These are phyloP conservation scores for Pachyrhizus erosus DNA, from an alignment of 306 rosid species.

Conservation along the genomic window DNA sequence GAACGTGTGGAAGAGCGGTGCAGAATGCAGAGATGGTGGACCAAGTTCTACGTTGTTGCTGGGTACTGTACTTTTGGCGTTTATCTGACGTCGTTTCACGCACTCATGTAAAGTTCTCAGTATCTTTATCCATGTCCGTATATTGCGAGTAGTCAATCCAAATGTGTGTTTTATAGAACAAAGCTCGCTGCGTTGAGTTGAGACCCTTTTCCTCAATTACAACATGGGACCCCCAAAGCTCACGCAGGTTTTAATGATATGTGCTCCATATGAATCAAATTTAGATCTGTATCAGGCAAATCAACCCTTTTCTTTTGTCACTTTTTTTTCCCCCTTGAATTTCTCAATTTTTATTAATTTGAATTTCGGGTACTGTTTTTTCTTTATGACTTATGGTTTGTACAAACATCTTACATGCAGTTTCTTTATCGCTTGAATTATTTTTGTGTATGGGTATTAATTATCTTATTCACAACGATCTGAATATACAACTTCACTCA, in stretches of 20 bases:
- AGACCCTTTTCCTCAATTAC: slow-evolving; percentile 23
- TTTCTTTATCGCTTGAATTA: neutral
- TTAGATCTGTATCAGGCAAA: slow-evolving; percentile 2
- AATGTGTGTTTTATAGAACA: slow-evolving; percentile 22
- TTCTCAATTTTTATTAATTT: neutral
- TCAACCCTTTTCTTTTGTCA: neutral
- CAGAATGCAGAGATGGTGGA: slow-evolving; percentile 41
- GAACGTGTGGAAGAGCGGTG: slow-evolving; percentile 59
- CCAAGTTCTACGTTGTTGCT: slow-evolving; percentile 18
- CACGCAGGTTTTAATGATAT: neutral
- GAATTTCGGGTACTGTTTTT: neutral
- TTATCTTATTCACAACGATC: neutral
- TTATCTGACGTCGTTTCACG: slow-evolving; percentile 46
- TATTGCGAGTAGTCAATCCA: slow-evolving; percentile 35
- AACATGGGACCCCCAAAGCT: slow-evolving; percentile 35
- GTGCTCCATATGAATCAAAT: slow-evolving; percentile 6
- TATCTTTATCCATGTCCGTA: slow-evolving; percentile 23
- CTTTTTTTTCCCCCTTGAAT: neutral
- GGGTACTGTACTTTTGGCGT: slow-evolving; percentile 48
- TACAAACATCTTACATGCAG: neutral
- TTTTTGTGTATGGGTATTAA: neutral
- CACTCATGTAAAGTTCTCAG: slow-evolving; percentile 16
- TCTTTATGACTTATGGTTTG: neutral
- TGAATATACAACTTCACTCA: neutral
- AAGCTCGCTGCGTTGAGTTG: too few species aligned